phyloP scores from a whole-genome alignment of 106 monocot species.

The Posidonia australis region DNA sequence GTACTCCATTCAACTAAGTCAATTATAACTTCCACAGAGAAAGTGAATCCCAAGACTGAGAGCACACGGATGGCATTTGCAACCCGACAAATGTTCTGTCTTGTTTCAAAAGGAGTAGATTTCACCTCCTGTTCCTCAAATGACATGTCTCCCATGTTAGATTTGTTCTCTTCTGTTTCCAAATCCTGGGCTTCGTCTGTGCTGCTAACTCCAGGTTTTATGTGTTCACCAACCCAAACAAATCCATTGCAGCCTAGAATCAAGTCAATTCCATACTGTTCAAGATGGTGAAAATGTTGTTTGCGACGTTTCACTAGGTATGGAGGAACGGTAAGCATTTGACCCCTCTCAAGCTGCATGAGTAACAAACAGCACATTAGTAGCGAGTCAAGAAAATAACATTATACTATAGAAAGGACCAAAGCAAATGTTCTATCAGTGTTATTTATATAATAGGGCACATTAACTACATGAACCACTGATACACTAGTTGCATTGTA shows the following conservation, averaged over 20 bases:
- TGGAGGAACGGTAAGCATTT: slow-evolving; percentile 57
- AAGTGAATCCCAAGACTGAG: slow-evolving; percentile 59
- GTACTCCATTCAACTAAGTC: slow-evolving; percentile 49
- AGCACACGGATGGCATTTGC: slow-evolving; percentile 78
- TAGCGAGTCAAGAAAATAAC: neutral
- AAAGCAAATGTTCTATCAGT: too few relatives aligned
- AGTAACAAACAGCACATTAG: neutral
- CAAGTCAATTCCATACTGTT: slow-evolving; percentile 64
- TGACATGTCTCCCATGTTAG: neutral
- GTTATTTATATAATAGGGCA: too few relatives aligned
- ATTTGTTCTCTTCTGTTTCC: neutral
- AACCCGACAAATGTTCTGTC: slow-evolving; percentile 69
- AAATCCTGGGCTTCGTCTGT: slow-evolving; percentile 28
- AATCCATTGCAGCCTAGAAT: slow-evolving; percentile 94
- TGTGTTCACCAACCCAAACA: slow-evolving; percentile 86
- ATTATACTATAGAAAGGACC: neutral
- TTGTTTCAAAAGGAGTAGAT: slow-evolving; percentile 38
- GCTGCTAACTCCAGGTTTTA: slow-evolving; percentile 21
- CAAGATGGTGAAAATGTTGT: slow-evolving; percentile 93
- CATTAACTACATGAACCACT: too few relatives aligned
- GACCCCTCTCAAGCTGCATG: slow-evolving; percentile 84
- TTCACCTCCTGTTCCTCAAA: slow-evolving; percentile 12
- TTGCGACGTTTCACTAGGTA: slow-evolving; percentile 88
- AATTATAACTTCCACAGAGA: slow-evolving; percentile 50
- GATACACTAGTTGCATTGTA: too few relatives aligned